Evolutionary conservation across 345 rosid genomes (phyloP).

Genomic region (Balakata baccata): DNA sequence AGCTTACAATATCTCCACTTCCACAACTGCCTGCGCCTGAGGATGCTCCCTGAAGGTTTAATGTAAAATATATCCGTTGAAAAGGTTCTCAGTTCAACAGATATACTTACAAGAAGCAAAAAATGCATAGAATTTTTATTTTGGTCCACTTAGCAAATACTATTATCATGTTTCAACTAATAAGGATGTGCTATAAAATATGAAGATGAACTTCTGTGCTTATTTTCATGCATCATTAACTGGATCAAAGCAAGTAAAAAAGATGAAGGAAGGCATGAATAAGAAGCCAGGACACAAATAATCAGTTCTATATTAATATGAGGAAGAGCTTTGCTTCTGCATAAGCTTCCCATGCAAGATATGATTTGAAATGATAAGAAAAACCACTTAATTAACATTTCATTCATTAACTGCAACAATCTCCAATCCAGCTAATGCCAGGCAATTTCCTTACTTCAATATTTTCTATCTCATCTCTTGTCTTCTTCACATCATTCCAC

Average conservation of each 20-base stretch:
- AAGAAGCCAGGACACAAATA: background rate
- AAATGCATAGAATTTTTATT: background rate
- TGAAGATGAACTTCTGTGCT: background rate
- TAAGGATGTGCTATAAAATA: background rate
- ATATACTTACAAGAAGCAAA: background rate
- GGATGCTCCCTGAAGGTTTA: conserved; percentile 41
- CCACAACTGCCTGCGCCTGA: conserved; percentile 30
- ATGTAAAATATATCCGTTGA: background rate
- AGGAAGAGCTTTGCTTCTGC: background rate
- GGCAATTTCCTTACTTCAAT: conserved; percentile 43
- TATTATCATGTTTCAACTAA: background rate
- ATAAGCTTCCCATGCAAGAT: background rate
- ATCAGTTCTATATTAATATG: background rate
- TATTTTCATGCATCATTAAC: background rate
- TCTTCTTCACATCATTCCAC: conserved; percentile 63
- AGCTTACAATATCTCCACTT: conserved; percentile 32
- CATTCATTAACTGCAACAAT: conserved; percentile 9
- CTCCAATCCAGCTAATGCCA: conserved; percentile 58
- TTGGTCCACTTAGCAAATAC: background rate
- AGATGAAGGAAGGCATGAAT: background rate
- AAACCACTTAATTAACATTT: background rate
- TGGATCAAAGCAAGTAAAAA: background rate
- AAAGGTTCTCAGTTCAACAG: background rate
- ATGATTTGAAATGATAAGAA: background rate
- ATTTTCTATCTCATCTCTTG: conserved; percentile 44